These are phyloP conservation scores for Epichloe coenophiala DNA, from an alignment of 2,329 filamentous ascomycete genomes.

Conservation along the genomic window DNA sequence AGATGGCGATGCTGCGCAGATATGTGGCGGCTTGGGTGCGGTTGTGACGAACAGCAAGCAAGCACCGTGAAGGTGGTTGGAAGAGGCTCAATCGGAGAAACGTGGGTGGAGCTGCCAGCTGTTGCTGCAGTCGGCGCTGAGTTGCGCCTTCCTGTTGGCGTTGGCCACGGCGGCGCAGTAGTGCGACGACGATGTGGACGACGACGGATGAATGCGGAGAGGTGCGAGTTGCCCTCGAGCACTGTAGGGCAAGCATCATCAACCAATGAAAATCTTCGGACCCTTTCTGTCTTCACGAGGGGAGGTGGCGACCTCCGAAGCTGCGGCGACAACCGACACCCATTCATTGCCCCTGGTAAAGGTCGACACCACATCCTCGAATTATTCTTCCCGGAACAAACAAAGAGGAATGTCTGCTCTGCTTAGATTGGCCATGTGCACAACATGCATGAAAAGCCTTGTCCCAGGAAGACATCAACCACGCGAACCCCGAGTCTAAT, in stretches of 20 bases:
- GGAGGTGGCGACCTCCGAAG: constrained; percentile 22
- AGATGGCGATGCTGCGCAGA: constrained; percentile 11
- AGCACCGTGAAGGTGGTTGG: constrained; percentile 5
- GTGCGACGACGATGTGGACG: background rate
- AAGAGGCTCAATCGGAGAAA: constrained; percentile 5
- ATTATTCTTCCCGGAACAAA: background rate
- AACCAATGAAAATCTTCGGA: background rate
- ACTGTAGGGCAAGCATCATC: background rate
- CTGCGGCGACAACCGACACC: constrained; percentile 4
- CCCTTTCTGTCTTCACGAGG: background rate
- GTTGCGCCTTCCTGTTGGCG: background rate
- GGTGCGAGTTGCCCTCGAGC: background rate
- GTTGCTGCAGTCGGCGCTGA: background rate
- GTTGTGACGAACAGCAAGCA: constrained; percentile 2
- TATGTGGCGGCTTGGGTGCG: constrained; percentile 6
- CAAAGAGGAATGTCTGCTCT: background rate
- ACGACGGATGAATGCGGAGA: constrained; percentile 1
- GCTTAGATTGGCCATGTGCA: background rate
- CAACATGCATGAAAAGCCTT: background rate
- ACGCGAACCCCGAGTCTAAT: background rate
- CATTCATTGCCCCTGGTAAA: background rate
- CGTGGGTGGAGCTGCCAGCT: constrained; percentile 6
- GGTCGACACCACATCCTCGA: background rate
- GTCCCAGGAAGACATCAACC: background rate
- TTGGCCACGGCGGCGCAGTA: background rate